These are phyloP conservation scores for Cytospora leucostoma DNA, from an alignment of 2,329 filamentous ascomycete species.

Conservation along the genomic window DNA sequence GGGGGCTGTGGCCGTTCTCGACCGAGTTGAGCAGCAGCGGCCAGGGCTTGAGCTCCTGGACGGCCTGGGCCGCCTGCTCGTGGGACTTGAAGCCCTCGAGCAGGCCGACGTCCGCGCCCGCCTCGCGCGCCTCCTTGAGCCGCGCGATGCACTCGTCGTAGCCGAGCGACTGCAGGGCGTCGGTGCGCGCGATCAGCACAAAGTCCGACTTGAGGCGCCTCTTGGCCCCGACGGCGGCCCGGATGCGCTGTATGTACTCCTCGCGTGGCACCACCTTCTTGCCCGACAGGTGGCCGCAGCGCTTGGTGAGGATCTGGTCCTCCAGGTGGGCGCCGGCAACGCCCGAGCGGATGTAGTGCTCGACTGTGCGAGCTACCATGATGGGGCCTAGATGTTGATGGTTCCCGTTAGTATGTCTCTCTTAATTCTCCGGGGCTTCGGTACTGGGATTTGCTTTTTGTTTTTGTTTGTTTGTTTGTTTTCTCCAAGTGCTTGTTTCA, in stretches of 20 bases:
- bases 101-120: slow-evolving; percentile 55
- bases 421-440: too few species aligned
- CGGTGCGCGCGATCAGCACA: slow-evolving; percentile 61
- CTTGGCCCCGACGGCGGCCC: slow-evolving; percentile 36
- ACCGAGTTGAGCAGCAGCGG: slow-evolving; percentile 61
- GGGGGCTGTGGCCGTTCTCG: slow-evolving; percentile 55
- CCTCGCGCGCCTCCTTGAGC: slow-evolving; percentile 46
- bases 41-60: slow-evolving; percentile 49
- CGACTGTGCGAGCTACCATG: slow-evolving; percentile 45
- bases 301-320: slow-evolving; percentile 41
- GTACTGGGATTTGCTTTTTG: too few species aligned
- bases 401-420: not conserved
- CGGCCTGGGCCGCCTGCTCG: slow-evolving; percentile 42
- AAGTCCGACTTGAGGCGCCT: slow-evolving; percentile 48
- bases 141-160: slow-evolving; percentile 53
- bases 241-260: slow-evolving; percentile 36
- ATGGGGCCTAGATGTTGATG: slow-evolving; percentile 36
- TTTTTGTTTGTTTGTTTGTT: too few species aligned
- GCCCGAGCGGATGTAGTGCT: slow-evolving; percentile 54
- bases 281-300: slow-evolving; percentile 42
- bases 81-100: slow-evolving; percentile 49
- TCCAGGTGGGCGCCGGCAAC: slow-evolving; percentile 45
- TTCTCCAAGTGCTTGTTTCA: too few species aligned
- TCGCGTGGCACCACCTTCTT: slow-evolving; percentile 39
- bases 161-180: slow-evolving; percentile 52